Conservation (phyloP, 2,329 filamentous ascomycete genomes). For the Colletotrichum falcatum region DNA sequence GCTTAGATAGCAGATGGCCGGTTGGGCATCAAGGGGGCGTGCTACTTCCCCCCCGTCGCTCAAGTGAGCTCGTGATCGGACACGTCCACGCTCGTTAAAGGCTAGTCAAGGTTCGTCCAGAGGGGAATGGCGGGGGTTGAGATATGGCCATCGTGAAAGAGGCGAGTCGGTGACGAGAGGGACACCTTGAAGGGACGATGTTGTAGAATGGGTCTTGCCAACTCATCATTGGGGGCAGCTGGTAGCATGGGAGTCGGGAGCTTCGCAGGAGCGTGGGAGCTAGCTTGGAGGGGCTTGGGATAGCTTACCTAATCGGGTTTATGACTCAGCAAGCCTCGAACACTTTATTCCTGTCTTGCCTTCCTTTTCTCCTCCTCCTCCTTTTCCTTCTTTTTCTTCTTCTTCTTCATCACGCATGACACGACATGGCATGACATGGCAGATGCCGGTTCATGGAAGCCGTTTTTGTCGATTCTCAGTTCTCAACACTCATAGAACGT, state of each 20-base stretch:
- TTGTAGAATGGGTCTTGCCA: slow-evolving; percentile 9
- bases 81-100: slow-evolving; percentile 13
- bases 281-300: not conserved
- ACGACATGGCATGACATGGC: not conserved
- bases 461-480: not conserved
- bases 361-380: not conserved
- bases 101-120: slow-evolving; percentile 14
- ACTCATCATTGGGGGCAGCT: slow-evolving; percentile 2
- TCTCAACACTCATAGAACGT: not conserved
- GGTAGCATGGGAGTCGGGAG: not conserved
- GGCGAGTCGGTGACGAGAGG: slow-evolving; percentile 16
- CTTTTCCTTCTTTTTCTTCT: not conserved
- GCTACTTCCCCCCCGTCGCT: not conserved
- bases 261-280: not conserved
- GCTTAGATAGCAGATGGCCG: not conserved
- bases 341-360: not conserved
- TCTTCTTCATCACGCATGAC: not conserved
- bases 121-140: slow-evolving; percentile 20
- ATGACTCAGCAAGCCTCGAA: not conserved
- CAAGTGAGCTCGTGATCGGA: slow-evolving; percentile 17
- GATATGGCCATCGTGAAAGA: not conserved
- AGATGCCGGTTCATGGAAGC: not conserved
- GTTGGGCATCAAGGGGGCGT: slow-evolving; percentile 37
- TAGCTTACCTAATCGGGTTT: not conserved
- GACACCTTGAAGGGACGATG: not conserved